These are phyloP conservation scores for Nephelium lappaceum DNA, from an alignment of 345 rosid genomes.

Conservation along the genomic window DNA sequence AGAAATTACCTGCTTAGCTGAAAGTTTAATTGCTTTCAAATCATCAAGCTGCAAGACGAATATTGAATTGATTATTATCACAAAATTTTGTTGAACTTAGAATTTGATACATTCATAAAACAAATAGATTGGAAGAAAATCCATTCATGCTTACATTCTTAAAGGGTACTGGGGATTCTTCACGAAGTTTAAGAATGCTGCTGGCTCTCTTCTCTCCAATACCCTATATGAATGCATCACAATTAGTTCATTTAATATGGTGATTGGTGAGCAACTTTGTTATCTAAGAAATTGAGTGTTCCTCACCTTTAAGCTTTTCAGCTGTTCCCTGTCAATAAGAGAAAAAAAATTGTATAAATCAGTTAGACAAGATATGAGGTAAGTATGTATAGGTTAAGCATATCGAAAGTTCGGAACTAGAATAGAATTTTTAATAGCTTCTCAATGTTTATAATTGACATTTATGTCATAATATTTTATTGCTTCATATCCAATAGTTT, in stretches of 20 bases:
- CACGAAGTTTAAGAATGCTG: slow-evolving; percentile 62
- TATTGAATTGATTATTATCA: neutral
- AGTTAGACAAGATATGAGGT: neutral
- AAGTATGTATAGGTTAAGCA: neutral
- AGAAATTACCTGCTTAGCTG: slow-evolving; percentile 68
- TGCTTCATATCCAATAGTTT: too few species aligned
- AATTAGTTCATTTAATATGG: neutral
- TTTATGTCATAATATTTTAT: too few species aligned
- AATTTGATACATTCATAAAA: neutral
- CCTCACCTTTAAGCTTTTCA: slow-evolving; percentile 76
- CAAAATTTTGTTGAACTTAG: neutral
- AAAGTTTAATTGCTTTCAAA: slow-evolving; percentile 64
- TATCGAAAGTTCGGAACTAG: neutral
- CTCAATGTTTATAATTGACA: neutral
- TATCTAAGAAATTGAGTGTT: neutral
- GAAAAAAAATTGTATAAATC: slow-evolving; percentile 1
- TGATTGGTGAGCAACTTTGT: neutral
- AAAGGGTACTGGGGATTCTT: slow-evolving; percentile 65
- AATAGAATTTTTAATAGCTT: too few species aligned
- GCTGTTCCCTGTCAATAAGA: slow-evolving; percentile 54
- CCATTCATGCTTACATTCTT: slow-evolving; percentile 46
- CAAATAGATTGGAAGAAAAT: neutral
- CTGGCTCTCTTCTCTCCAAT: slow-evolving; percentile 84
- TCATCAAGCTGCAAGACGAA: slow-evolving; percentile 59
- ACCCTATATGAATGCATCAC: slow-evolving; percentile 47